phyloP scores from a whole-genome alignment of 2,329 filamentous ascomycete species.

The Parascedosporium putredinis region DNA sequence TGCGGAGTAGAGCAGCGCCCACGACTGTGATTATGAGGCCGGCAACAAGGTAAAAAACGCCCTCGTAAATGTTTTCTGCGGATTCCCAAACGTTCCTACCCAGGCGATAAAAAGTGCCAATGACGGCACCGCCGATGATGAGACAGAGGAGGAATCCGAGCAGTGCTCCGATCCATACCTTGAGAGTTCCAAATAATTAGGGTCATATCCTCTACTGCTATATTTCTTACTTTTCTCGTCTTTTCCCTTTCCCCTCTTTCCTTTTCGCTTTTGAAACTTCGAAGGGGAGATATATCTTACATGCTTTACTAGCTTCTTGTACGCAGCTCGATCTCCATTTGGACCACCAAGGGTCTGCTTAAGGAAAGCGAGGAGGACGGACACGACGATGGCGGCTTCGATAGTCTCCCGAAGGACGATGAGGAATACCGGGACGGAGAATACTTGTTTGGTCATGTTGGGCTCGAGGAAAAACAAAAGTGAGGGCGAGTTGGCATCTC shows the following conservation, averaged over 20 bases:
- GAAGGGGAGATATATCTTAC: not conserved
- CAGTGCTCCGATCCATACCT: slow-evolving; percentile 61
- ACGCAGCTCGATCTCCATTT: not conserved
- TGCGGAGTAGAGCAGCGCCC: slow-evolving; percentile 62
- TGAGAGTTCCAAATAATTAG: slow-evolving; percentile 30
- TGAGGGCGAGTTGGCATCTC: not conserved
- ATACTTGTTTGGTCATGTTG: slow-evolving; percentile 57
- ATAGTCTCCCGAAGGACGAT: slow-evolving; percentile 80
- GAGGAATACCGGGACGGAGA: slow-evolving; percentile 76
- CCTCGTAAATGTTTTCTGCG: slow-evolving; percentile 64
- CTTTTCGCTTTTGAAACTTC: not conserved
- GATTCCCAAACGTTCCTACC: slow-evolving; percentile 50
- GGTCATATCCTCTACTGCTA: too few relatives aligned
- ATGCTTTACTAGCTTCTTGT: not conserved
- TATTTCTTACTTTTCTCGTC: too few relatives aligned
- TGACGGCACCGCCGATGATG: slow-evolving; percentile 54
- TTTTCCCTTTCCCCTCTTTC: too few relatives aligned
- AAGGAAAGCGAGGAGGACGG: slow-evolving; percentile 74
- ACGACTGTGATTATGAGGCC: slow-evolving; percentile 62
- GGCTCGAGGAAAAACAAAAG: not conserved
- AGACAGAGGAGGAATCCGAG: slow-evolving; percentile 55
- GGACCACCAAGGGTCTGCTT: slow-evolving; percentile 56
- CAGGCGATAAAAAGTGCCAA: slow-evolving; percentile 63
- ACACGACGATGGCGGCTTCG: slow-evolving; percentile 76
- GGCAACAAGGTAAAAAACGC: slow-evolving; percentile 57